Base-by-base conservation (phyloP, 768 basidiomycete genomes). In the Termitomyces sp. region DNA sequence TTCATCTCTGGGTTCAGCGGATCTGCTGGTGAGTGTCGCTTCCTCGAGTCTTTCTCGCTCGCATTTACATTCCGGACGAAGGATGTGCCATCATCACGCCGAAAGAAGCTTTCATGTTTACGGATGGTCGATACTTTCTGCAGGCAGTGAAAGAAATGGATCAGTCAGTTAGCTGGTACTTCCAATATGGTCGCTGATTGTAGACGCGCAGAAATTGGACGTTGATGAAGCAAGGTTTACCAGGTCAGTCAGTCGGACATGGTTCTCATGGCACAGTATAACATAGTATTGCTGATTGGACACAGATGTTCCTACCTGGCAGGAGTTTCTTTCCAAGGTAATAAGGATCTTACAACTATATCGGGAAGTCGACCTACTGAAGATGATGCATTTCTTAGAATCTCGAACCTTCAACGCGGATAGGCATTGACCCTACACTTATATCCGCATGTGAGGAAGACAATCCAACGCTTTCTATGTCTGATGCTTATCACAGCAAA, bases 1-100 rank as follows among this genome's bases (percentile, higher is more conserved):
- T 98, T 84, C 74, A 92, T 99, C 62, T 94, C 92, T 33, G 92
- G 92, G 11, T 99, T 98, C 74, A 92, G 82, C 57, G 97, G 97
- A 26, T 96, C 93, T 40, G 95, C 96, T 66, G 94, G 94, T 84
- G 60, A 64, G 74, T 66, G 3, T 6, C 28, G 11, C 33, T 26
- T 36, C 36, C 53, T 48, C 11, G 28, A 7, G 1, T 3, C 22
- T 13, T 54, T 32, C 57, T 49, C 43, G 20, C 4, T 32, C 32
- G 13, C 3, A 38, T n/a, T 5, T 22, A 45, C 3, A 35, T 38
- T 32, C 2, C 4, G 43, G 11, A 33, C 32, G 22, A 62, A 87
- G 90, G 92, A 46, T 88, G 84, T 58, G 94, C 92, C 2, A 68
- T 95, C 44, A 76, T 96, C 24, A 90, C 91, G 0, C 67, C 73